Conservation (phyloP, 1,139 yeast genomes). For the Yamadazyma diddensiae region DNA sequence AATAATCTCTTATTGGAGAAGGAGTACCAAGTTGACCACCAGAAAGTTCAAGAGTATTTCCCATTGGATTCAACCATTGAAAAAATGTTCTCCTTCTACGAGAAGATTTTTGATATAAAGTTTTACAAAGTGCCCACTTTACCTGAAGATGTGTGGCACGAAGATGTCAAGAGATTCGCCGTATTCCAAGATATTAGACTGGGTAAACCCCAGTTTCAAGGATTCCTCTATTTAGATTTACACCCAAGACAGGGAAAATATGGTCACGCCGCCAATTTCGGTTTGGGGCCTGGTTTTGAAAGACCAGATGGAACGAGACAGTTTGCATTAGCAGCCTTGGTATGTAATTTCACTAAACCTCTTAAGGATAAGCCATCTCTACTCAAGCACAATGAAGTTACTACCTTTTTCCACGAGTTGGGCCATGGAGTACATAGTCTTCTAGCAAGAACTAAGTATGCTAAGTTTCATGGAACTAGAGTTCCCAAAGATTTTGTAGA, state of each 20-base stretch:
- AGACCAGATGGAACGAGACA: conserved; percentile 48
- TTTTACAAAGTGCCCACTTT: conserved; percentile 50
- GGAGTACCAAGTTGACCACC: conserved; percentile 68
- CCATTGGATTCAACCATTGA: conserved; percentile 66
- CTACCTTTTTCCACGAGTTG: conserved; percentile 84
- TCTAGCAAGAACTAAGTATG: conserved; percentile 60
- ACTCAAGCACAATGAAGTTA: conserved; percentile 74
- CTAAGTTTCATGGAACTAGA: conserved; percentile 71
- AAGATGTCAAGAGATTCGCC: conserved; percentile 70
- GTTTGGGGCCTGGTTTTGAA: conserved; percentile 59
- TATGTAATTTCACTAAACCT: conserved; percentile 83
- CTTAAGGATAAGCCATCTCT: conserved; percentile 68
- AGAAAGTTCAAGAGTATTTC: conserved; percentile 72
- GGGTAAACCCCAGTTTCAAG: conserved; percentile 60
- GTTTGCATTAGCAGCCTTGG: conserved; percentile 72
- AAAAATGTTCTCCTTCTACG: conserved; percentile 70
- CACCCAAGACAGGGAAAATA: conserved; percentile 86
- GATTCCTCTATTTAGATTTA: conserved; percentile 76
- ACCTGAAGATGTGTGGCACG: conserved; percentile 56
- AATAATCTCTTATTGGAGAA: conserved; percentile 62
- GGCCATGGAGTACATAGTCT: conserved; percentile 88
- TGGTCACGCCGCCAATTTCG: conserved; percentile 85
- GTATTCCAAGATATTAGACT: conserved; percentile 60
- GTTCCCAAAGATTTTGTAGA: conserved; percentile 87
- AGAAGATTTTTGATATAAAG: conserved; percentile 62